Base-by-base conservation (phyloP, 148 eudicot genomes). In the Silene conica region DNA sequence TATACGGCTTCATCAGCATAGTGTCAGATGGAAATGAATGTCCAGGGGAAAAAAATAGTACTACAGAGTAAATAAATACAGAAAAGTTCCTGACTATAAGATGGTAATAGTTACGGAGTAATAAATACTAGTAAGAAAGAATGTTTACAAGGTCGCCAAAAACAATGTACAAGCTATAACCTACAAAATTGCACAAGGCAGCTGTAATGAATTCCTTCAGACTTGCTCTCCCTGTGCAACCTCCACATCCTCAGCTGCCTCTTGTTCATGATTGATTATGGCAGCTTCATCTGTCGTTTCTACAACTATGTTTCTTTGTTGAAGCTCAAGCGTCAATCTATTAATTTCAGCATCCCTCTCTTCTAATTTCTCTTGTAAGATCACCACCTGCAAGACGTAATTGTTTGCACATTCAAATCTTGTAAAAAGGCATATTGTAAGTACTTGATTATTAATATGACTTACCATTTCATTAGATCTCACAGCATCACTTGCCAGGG, bases 391-490 rank as follows among this genome's bases (percentile, higher is more conserved):
- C 77, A 80, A 69, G 64, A 16, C 1, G 21, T 8, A 77, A 56
- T 57, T 4, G 60, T 22, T 21, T 19, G 3, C 2, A n/a, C 41
- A 50, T 59, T 1, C 22, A 63, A 3, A 38, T 69, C 55, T 66
- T 11, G 2, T 11, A 1, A 46, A 69, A 63, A 38, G 43, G 4
- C 41, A 15, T 26, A 25, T 5, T 28, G 43, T 6, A 20, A 54
- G 1, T 15, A 23, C 18, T 63, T 63, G 15, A 63, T 63, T 38
- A 8, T 38, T 38, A 38, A 38, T 48, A 76, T 13, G 67, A 23
- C 41, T 43, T 67, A 96, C 99, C 96, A 85, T 84, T 82, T 96
- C 97, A 63, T 90, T 96, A 48, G 99, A 89, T 85, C 90, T 87
- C 72, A 92, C 97, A 69, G 84, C 87, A 61, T 96, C 94, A 68